Evolutionary conservation across 495 filamentous ascomycete genomes (phyloP), one percentile per base, ranked within the genome.

Genomic region (Letharia lupina): DNA sequence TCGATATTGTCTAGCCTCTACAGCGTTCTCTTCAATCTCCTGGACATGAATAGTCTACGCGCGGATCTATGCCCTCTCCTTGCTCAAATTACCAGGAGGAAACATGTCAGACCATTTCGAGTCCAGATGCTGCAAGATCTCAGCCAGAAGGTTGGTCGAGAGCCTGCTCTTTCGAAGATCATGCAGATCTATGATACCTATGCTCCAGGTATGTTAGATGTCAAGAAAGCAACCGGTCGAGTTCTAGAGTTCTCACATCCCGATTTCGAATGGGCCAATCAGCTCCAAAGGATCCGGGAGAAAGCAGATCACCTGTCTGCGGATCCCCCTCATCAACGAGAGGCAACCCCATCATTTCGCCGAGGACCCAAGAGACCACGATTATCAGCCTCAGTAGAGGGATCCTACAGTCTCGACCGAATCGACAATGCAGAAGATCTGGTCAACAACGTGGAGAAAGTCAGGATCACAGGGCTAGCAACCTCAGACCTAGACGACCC

Each of bases 101-200:
- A 89, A 70, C 91, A 96, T 75, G 91, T 96, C 48, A 85, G 86
- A 67, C 90, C 91, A 4, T 93, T 91, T 70, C 79, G 92, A 63
- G 92, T 96, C 42, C 91, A 96, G 69, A 77, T 85, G 56, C 77
- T 96, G 79, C 78, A 90, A 63, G 80, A 79, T 58, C 74, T 89
- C 35, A 83, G 81, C n/a, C 75, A 82, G 48, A 80, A 82, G 61
- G 79, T 84, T 31, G 86, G 85, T 50, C 86, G 87, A 66, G 92
- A 96, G 64, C 89, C 87, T 59, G 84, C 86, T 57, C 76, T 96
- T 48, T 79, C 87, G 37, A 87, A 87, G n/a, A 80, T 96, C n/a
- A 79, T 96, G 37, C 83, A 85, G 64, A 81, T 92, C 11, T 96
- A 88, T 77, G 94, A 94, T 70, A 90, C 91, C 72, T 94, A 93